These are phyloP conservation scores for Aurantiochytrium sp. DNA, from an alignment of 108 stramenopile species.

Conservation along the genomic window DNA sequence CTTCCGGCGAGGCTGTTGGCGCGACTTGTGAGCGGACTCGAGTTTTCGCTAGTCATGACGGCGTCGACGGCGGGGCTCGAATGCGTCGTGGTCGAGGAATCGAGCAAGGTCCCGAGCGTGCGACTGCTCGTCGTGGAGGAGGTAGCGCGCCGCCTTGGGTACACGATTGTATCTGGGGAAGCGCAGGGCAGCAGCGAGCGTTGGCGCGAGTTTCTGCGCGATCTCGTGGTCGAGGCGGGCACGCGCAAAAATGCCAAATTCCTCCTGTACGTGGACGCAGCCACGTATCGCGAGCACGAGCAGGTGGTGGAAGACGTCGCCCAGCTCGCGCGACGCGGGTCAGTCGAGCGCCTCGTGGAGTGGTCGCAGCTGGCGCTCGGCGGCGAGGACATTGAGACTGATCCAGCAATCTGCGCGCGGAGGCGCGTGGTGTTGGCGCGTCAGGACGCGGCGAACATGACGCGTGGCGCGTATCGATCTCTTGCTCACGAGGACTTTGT, in stretches of 20 bases:
- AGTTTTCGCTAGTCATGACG: too few species aligned
- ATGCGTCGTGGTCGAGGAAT: not conserved
- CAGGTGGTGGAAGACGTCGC: not conserved
- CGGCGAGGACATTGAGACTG: not conserved
- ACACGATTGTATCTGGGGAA: too few species aligned
- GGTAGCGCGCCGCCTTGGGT: not conserved
- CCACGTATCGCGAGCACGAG: not conserved
- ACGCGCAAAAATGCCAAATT: not conserved
- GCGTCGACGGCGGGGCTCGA: not conserved
- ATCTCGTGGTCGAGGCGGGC: not conserved
- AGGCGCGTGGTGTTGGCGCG: not conserved
- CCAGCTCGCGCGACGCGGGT: not conserved
- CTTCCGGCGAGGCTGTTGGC: too few species aligned
- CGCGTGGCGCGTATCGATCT: not conserved
- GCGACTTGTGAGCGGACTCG: too few species aligned
- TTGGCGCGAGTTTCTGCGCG: not conserved
- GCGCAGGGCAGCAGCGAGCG: too few species aligned
- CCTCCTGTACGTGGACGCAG: not conserved
- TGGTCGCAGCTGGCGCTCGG: not conserved
- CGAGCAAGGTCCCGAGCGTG: not conserved
- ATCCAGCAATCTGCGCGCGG: not conserved
- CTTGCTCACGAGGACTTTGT: not conserved
- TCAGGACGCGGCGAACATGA: not conserved
- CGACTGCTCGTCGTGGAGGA: not conserved
- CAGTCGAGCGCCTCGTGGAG: not conserved